Percentiles rank a stretch among this genome's conserved stretches.
Evolutionary conservation across 441 rosid species (phyloP).

Genomic region (Iberis amara): DNA sequence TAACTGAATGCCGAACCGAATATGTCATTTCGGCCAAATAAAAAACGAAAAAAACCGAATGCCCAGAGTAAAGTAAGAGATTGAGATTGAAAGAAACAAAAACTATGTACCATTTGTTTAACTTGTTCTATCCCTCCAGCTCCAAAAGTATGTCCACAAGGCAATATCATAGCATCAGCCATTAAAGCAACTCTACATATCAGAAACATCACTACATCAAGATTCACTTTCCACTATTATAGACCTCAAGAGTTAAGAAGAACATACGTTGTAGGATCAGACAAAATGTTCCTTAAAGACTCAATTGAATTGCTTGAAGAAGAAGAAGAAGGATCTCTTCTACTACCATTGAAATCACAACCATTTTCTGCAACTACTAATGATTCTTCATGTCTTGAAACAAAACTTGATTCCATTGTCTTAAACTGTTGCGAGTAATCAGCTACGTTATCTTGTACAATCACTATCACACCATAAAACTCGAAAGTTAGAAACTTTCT

Average conservation of each 20-base stretch:
- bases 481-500: constrained; percentile 13
- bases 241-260: too few relatives aligned
- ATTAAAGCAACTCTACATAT: constrained; percentile 65
- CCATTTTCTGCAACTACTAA: constrained; percentile 42
- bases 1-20: too few relatives aligned
- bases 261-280: constrained; percentile 75
- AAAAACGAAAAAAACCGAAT: too few relatives aligned
- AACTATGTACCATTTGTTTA: background rate
- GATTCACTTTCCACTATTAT: too few relatives aligned
- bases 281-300: constrained; percentile 65
- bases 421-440: constrained; percentile 64
- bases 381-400: constrained; percentile 48
- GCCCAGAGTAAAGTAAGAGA: background rate
- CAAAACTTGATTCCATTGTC: constrained; percentile 45
- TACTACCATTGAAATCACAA: constrained; percentile 71
- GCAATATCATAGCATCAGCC: constrained; percentile 94
- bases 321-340: constrained; percentile 49
- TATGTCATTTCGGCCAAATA: too few relatives aligned
- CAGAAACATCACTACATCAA: too few relatives aligned
- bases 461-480: constrained; percentile 38
- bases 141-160: constrained; percentile 94
- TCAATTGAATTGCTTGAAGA: constrained; percentile 48
- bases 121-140: constrained; percentile 60
- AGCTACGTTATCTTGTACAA: constrained; percentile 54
- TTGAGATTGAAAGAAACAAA: background rate